Evolutionary conservation across 2,329 filamentous ascomycete genomes (phyloP).

Genomic region (Tolypocladium endophyticum): DNA sequence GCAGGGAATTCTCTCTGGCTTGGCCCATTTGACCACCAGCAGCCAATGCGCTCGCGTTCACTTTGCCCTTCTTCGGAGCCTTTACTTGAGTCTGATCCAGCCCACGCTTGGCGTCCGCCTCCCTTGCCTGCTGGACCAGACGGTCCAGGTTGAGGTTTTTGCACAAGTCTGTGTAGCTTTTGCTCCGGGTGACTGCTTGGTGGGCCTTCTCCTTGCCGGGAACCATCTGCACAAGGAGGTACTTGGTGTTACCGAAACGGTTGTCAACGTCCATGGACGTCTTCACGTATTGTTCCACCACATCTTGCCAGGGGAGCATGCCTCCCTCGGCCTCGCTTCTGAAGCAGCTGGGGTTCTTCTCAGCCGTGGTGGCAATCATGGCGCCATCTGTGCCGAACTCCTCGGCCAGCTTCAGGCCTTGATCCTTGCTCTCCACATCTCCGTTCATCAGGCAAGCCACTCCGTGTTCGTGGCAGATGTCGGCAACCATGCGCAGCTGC

Average conservation of each 20-base stretch:
- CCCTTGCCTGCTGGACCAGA: constrained; percentile 51
- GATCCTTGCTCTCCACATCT: constrained; percentile 67
- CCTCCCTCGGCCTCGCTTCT: constrained; percentile 58
- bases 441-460: constrained; percentile 96
- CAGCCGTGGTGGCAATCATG: constrained; percentile 93
- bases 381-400: constrained; percentile 86
- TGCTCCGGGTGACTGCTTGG: constrained; percentile 50
- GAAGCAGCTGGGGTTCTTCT: constrained; percentile 87
- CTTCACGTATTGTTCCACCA: constrained; percentile 66
- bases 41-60: constrained; percentile 32
- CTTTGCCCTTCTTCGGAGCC: constrained; percentile 15
- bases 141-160: constrained; percentile 53
- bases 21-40: constrained; percentile 36
- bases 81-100: constrained; percentile 39
- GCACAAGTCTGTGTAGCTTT: constrained; percentile 62
- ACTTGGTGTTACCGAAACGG: constrained; percentile 88
- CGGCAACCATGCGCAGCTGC: constrained; percentile 74
- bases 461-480: constrained; percentile 70
- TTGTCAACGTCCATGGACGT: constrained; percentile 71
- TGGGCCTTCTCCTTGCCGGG: constrained; percentile 64
- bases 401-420: constrained; percentile 59
- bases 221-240: constrained; percentile 72
- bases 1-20: constrained; percentile 21
- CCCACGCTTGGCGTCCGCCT: constrained; percentile 53
- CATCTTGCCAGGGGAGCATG: constrained; percentile 61